Conservation (phyloP, 192 early-diverging fungal species). For the Obelidium mucronatum region DNA sequence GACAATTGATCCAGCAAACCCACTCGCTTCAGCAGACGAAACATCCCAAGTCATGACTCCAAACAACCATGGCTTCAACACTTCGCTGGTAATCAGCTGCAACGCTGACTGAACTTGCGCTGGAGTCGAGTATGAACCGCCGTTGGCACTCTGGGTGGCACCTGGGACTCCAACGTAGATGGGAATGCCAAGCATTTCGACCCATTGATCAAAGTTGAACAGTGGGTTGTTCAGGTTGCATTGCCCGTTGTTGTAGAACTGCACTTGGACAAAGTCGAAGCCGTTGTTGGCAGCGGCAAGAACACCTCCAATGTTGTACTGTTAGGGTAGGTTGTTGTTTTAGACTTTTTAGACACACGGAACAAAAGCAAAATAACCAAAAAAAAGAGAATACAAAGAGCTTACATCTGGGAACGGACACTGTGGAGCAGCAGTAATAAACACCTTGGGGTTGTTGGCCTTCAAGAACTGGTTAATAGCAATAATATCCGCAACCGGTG, state of each 20-base stretch:
- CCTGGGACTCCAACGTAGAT: slow-evolving; percentile 73
- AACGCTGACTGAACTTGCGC: slow-evolving; percentile 57
- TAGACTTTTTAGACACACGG: too few species aligned
- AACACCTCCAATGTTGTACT: slow-evolving; percentile 54
- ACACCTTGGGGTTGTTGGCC: slow-evolving; percentile 47
- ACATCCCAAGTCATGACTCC: slow-evolving; percentile 81
- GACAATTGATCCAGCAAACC: not conserved
- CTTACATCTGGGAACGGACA: slow-evolving; percentile 78
- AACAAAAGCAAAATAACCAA: too few species aligned
- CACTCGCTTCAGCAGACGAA: not conserved
- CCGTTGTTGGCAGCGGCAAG: slow-evolving; percentile 63
- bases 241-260: slow-evolving; percentile 83
- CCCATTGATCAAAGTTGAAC: slow-evolving; percentile 77
- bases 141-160: slow-evolving; percentile 54
- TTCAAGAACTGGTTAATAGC: slow-evolving; percentile 61
- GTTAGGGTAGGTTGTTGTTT: too few species aligned
- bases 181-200: slow-evolving; percentile 50
- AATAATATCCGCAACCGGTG: slow-evolving; percentile 68
- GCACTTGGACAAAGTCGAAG: slow-evolving; percentile 76
- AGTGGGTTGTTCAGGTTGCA: slow-evolving; percentile 61
- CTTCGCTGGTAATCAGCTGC: slow-evolving; percentile 55
- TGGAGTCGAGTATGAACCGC: slow-evolving; percentile 62
- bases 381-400: too few species aligned
- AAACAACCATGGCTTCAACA: slow-evolving; percentile 55
- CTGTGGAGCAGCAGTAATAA: slow-evolving; percentile 74